Evolutionary conservation across 1,284 basidiomycete species (phyloP).

Genomic region (Ustilago esculenta): DNA sequence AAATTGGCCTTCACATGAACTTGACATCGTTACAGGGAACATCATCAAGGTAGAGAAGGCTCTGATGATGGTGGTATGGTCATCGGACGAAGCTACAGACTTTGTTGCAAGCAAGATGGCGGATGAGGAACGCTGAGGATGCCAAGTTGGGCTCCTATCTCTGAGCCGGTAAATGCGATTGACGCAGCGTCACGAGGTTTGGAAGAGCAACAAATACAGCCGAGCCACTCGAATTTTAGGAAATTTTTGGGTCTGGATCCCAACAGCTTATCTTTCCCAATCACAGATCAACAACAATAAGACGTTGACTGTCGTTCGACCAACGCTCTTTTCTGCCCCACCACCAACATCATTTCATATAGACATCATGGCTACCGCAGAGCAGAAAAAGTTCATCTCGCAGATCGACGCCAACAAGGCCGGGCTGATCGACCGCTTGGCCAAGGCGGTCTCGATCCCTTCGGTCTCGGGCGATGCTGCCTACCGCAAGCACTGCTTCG

Average conservation of each 20-base stretch:
- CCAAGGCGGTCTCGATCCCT: slow-evolving; percentile 64
- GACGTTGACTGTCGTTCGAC: slow-evolving; percentile 2
- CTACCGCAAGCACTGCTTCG: slow-evolving; percentile 63
- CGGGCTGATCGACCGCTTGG: slow-evolving; percentile 57
- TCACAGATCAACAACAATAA: too few species aligned
- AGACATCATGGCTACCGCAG: slow-evolving; percentile 40
- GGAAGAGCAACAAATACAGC: background rate
- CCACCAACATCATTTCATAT: background rate
- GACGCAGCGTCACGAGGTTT: background rate
- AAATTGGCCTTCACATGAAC: too few species aligned
- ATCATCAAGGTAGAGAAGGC: too few species aligned
- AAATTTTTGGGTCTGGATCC: too few species aligned
- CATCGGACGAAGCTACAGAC: too few species aligned
- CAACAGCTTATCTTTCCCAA: slow-evolving; percentile 38
- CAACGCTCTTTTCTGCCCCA: background rate
- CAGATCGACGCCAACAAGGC: slow-evolving; percentile 64
- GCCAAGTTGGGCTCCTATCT: background rate
- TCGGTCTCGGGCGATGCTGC: slow-evolving; percentile 64
- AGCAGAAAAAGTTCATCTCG: slow-evolving; percentile 55
- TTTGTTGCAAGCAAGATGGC: too few species aligned
- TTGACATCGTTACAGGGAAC: too few species aligned
- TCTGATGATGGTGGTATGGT: too few species aligned
- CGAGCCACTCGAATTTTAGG: background rate
- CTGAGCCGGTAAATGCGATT: slow-evolving; percentile 10
- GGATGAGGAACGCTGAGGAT: too few species aligned